phyloP scores from a whole-genome alignment of 345 rosid species.

The Salix arbutifolia region DNA sequence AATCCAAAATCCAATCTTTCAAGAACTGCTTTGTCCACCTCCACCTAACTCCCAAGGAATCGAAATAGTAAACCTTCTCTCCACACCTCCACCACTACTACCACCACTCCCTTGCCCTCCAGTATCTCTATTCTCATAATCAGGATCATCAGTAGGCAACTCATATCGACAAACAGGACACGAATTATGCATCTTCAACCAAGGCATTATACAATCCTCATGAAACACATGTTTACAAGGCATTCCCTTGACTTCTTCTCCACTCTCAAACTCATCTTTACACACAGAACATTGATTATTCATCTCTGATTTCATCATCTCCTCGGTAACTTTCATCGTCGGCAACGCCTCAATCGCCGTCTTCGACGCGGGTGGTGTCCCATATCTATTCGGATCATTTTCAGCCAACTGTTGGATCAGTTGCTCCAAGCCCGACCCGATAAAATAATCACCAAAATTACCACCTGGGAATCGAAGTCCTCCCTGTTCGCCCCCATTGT shows the following conservation, averaged over 20 bases:
- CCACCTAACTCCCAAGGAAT: conserved; percentile 35
- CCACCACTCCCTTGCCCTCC: conserved; percentile 14
- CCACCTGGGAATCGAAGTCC: conserved; percentile 26
- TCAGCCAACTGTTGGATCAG: conserved; percentile 49
- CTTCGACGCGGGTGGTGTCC: conserved; percentile 44
- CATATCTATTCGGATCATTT: conserved; percentile 45
- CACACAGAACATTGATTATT: conserved; percentile 48
- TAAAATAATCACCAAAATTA: conserved; percentile 39
- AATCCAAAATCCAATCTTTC: neutral
- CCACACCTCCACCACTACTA: conserved; percentile 20
- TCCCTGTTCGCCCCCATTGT: conserved; percentile 15
- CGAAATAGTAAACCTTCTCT: conserved; percentile 39
- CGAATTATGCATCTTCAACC: conserved; percentile 47
- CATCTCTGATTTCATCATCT: conserved; percentile 36
- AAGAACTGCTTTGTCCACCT: conserved; percentile 28
- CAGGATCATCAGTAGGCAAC: conserved; percentile 47
- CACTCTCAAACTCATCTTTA: conserved; percentile 40
- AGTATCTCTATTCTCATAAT: conserved; percentile 28
- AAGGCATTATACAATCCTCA: conserved; percentile 36
- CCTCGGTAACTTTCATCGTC: conserved; percentile 24
- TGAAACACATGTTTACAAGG: conserved; percentile 52
- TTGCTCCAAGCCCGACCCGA: conserved; percentile 48
- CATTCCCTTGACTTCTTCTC: conserved; percentile 43
- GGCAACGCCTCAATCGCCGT: conserved; percentile 39
- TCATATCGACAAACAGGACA: conserved; percentile 53